Conservation (phyloP, 345 rosid genomes). For the Durio zibethinus region DNA sequence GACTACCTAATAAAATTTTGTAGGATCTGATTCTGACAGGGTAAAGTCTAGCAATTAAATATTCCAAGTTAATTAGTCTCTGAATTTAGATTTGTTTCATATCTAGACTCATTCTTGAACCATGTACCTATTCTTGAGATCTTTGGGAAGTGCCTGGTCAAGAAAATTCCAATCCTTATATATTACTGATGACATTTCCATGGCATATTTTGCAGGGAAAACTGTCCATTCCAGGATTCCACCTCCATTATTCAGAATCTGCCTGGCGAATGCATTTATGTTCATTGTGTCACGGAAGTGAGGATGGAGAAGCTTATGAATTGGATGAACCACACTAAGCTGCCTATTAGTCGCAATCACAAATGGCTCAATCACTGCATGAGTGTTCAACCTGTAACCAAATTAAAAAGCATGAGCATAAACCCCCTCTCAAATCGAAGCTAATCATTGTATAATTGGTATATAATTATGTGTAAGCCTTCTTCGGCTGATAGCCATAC, state of each 20-base stretch:
- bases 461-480: neutral
- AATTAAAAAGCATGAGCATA: neutral
- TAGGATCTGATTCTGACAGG: too few relatives aligned
- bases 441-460: neutral
- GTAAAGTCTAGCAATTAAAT: too few relatives aligned
- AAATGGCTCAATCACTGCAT: conserved; percentile 69
- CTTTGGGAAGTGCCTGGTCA: conserved; percentile 72
- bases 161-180: conserved; percentile 65
- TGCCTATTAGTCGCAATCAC: conserved; percentile 74
- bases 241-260: conserved; percentile 65
- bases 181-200: conserved; percentile 63
- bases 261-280: conserved; percentile 71
- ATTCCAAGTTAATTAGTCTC: neutral
- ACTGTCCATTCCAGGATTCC: conserved; percentile 67
- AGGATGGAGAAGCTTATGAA: conserved; percentile 70
- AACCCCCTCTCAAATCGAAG: neutral
- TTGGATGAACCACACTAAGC: conserved; percentile 79
- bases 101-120: too few relatives aligned
- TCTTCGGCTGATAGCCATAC: conserved; percentile 32
- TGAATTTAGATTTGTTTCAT: neutral
- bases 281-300: conserved; percentile 88
- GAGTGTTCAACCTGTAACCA: conserved; percentile 64
- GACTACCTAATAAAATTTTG: too few relatives aligned
- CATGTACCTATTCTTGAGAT: conserved; percentile 68
- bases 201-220: conserved; percentile 55